Conservation (phyloP, 1,284 basidiomycete species). For the Peniophora sp. region DNA sequence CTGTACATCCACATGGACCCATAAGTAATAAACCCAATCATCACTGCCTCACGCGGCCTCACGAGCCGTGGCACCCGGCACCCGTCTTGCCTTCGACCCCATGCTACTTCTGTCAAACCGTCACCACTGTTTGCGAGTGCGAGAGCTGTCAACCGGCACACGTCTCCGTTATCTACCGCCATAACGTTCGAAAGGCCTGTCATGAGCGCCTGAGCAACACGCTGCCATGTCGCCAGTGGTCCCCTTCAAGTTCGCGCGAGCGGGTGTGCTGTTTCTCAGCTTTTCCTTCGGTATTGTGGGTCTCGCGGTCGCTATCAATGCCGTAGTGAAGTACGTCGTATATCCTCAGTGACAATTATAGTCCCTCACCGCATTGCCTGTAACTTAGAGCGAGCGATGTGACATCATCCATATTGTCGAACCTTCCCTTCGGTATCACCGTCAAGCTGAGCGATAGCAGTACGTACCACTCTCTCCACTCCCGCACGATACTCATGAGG, state of each 20-base stretch:
- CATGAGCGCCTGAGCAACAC: too few species aligned
- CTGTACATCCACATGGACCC: too few species aligned
- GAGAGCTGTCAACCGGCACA: too few species aligned
- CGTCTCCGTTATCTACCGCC: too few species aligned
- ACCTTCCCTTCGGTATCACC: slow-evolving; percentile 19
- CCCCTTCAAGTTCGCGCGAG: slow-evolving; percentile 14
- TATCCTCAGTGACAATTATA: not conserved
- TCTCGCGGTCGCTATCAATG: slow-evolving; percentile 28
- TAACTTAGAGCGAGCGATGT: slow-evolving; percentile 20
- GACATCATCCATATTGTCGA: slow-evolving; percentile 16
- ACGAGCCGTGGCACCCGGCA: too few species aligned
- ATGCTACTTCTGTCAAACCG: too few species aligned
- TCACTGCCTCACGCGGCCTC: too few species aligned
- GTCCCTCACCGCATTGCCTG: not conserved
- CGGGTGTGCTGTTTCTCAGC: slow-evolving; percentile 26
- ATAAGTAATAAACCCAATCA: too few species aligned
- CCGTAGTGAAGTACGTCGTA: slow-evolving; percentile 28
- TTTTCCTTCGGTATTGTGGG: slow-evolving; percentile 28
- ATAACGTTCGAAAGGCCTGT: too few species aligned
- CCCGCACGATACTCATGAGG: not conserved
- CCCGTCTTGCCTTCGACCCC: too few species aligned
- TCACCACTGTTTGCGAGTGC: too few species aligned
- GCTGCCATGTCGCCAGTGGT: not conserved
- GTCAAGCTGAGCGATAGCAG: slow-evolving; percentile 25
- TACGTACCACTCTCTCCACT: not conserved